These are phyloP conservation scores for Lipomyces kockii DNA, from an alignment of 805 yeast species.

Conservation along the genomic window DNA sequence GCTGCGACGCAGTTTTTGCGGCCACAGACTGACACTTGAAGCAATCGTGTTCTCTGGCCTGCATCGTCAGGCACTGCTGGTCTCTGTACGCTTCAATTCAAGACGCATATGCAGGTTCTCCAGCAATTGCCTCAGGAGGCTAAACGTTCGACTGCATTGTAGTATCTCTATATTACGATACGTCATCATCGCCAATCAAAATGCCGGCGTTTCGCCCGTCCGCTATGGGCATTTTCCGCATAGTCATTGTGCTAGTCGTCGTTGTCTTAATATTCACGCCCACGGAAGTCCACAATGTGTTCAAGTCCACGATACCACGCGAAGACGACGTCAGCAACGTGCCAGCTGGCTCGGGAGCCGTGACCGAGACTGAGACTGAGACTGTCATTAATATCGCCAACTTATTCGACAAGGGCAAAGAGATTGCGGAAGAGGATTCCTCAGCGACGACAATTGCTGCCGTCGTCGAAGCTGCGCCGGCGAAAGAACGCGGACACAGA, in stretches of 20 bases:
- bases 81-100: background rate
- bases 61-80: no score
- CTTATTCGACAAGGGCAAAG: constrained; percentile 5
- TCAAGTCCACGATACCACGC: background rate
- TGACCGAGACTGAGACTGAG: background rate
- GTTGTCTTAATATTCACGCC: constrained; percentile 9
- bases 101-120: background rate
- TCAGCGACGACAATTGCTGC: background rate
- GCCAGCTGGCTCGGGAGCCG: background rate
- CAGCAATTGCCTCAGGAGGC: background rate
- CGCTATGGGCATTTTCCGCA: background rate
- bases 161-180: background rate
- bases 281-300: constrained; percentile 3
- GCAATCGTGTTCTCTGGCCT: no score
- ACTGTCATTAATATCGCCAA: background rate
- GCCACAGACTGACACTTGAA: no score
- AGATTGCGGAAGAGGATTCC: background rate
- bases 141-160: background rate
- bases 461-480: background rate
- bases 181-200: background rate
- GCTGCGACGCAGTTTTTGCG: no score
- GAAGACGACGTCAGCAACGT: background rate
- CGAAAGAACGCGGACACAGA: constrained; percentile 1
- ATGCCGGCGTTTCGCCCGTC: constrained; percentile 5
- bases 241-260: constrained; percentile 5